Base-by-base conservation (phyloP, 2,329 filamentous ascomycete species). In the Arthrobotrys sphaeroides region DNA sequence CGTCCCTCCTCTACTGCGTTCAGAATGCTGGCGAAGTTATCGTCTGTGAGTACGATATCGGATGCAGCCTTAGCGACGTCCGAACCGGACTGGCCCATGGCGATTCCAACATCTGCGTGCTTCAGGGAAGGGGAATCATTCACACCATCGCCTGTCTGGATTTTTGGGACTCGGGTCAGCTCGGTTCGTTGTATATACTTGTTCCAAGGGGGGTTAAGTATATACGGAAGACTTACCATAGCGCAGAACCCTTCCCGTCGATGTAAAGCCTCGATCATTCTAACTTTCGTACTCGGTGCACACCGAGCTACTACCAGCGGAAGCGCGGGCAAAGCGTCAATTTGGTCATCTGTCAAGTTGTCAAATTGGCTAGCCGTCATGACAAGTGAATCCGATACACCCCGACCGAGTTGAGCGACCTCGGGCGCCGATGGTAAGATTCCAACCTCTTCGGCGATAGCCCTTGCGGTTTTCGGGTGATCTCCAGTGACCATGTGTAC, bases 241-340 rank as follows among this genome's bases (percentile, higher is more conserved):
- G 92, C 92, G 82, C 90, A 92, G 82, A 91, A 94, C 22, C 87
- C 87, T 18, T 87, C 86, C 33, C 92, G 89, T 9, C 93, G 88
- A 78, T 94, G 91, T n/a, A 96, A 87, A 4, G 93, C 92, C 78
- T 94, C 91, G 60, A 96, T 94, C 92, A 96, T 96, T 72, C 92
- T 89, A 3, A 93, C 92, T 83, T 96, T 96, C 38, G 93, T 96
- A 73, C 91, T 88, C 0, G 93, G 93, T 0, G 91, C 91, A 81
- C 92, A 96, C 28, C 93, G 90, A 33, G 92, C 92, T 73, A 95
- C 90, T 3, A 96, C 93, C 0, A 94, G 85, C 1, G 92, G 92
- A 1, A 95, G 84, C 42, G 92, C 88, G 3, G 90, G 89, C 12
- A 96, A 84, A 0, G 86, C 85, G 78, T 96, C 92, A 64, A 96